phyloP scores from a whole-genome alignment of 1,284 basidiomycete genomes.

The Cutaneotrichosporon daszewskae region DNA sequence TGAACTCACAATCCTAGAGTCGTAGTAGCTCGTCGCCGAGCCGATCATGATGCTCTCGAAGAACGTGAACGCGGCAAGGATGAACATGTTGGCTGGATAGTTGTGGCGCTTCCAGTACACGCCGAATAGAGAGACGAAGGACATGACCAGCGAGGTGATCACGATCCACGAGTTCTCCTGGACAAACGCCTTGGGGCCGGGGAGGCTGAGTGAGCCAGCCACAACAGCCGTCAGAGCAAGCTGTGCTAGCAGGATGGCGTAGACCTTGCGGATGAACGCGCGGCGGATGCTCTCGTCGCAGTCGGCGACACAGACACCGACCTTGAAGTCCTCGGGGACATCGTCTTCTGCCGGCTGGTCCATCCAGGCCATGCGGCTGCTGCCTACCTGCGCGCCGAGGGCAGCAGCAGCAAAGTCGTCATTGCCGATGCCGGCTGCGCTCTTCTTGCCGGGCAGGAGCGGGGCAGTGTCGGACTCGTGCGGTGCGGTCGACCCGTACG shows the following conservation, averaged over 20 bases:
- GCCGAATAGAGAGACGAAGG: conserved; percentile 39
- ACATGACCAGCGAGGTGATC: conserved; percentile 42
- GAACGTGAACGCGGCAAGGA: conserved; percentile 52
- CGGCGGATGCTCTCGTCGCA: conserved; percentile 45
- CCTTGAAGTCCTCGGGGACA: conserved; percentile 45
- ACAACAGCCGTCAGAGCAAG: conserved; percentile 36
- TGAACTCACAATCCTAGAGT: conserved; percentile 39
- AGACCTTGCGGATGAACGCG: conserved; percentile 46
- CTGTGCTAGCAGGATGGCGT: conserved; percentile 45
- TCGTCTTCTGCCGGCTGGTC: conserved; percentile 39
- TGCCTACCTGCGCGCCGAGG: conserved; percentile 3
- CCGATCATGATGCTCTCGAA: conserved; percentile 51
- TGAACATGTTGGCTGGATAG: conserved; percentile 50
- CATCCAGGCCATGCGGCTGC: conserved; percentile 37
- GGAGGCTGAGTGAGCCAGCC: conserved; percentile 27
- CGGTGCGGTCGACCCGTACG: conserved; percentile 29
- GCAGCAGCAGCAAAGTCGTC: conserved; percentile 7
- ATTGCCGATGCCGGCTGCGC: conserved; percentile 1
- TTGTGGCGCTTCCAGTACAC: conserved; percentile 47
- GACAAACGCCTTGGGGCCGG: conserved; percentile 34
- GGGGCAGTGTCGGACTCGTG: conserved; percentile 23
- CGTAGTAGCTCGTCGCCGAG: conserved; percentile 43
- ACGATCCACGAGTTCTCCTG: conserved; percentile 42
- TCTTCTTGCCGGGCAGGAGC: conserved; percentile 19
- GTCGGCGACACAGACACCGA: conserved; percentile 45